Base-by-base conservation (phyloP, 2,329 filamentous ascomycete species). In the Aquanectria penicillioides region DNA sequence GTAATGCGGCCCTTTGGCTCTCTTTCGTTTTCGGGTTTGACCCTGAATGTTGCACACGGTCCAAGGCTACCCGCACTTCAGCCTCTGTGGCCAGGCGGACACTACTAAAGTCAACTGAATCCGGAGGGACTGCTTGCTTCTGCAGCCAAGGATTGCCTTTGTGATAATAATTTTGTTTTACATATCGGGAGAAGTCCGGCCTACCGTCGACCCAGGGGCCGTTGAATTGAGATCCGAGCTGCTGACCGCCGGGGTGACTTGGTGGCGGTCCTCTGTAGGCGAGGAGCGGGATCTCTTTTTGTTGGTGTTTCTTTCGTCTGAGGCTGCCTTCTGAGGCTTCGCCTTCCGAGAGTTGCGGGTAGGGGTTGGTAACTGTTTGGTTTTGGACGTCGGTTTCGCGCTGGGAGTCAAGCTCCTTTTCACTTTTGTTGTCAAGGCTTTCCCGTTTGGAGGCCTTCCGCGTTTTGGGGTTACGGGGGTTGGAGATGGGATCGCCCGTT, bases 41-140 rank as follows among this genome's bases (percentile, higher is more conserved):
- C 40, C 54, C 36, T 22, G 71, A 69, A 59, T 62, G 72, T 18
- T 86, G 86, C 18, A 93, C 73, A 0, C 84, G 82, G 53, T 86
- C 81, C 13, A 93, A 76, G 81, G 92, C 89, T 17, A 83, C 76
- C 51, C 83, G 80, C 13, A 93, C 79, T 68, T 91, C 83, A 3
- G 81, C 83, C 61, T 90, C 85, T 3, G 86, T 86, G 51, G 78
- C 79, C 48, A 92, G 80, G 69, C 88, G 85, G 22, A 65, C 33
- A 23, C 29, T 59, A 23, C 49, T 57, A 36, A 52, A 61, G 48
- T 65, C 55, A 48, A 28, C 8, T 20, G 38, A 29, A 12, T 38
- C 53, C 23, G 25, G 23, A 38, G 36, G 7, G 7, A 26, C 31
- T 10, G 33, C 23, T 13, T 48, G 60, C 29, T 57, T 59, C 10